Base-by-base conservation (phyloP, 1,284 basidiomycete species). In the Pseudomicrostroma phylloplanum region DNA sequence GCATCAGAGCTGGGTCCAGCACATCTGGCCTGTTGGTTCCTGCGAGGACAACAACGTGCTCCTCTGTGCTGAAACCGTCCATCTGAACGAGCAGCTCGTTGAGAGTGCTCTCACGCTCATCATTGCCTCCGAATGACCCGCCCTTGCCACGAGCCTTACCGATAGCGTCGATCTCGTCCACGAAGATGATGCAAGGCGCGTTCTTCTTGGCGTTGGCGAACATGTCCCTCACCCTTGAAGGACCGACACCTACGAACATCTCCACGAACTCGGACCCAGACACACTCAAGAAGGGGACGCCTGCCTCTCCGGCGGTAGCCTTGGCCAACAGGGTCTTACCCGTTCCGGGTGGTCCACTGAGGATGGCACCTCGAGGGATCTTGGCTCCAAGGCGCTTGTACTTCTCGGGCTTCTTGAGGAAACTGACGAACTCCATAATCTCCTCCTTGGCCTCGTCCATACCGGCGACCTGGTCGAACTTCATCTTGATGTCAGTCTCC, bases 401-500 rank as follows among this genome's bases (percentile, higher is more conserved):
- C 80, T 89, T 89, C 54, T 86, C 82, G 7, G 94, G 94, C 71
- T 97, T 90, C 83, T 97, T 97, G 78, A 99, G 84, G 84, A 99
- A 98, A 75, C 93, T 94, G 80, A 99, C 96, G 78, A 98, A 99
- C 81, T 99, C 94, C 91, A 97, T 96, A 73, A 99, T 96, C 83
- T 99, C 94, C 83, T 94, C 90, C 84, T 99, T 99, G 60, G 93
- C 94, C 82, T 99, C 94, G 82, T 99, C 94, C 93, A 97, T 97
- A 54, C 94, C 94, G 30, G 94, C 94, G 23, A 98, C 91, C 79
- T 98, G 91, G 81, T 87, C 87, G 83, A 98, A 98, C 78, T 90
- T 91, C 72, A 90, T 88, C 78, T 88, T 90, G 75, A 98, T 89
- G 63, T 94, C 90, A 48, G 89, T 92, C 77, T 99, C 94, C 82